Evolutionary conservation across 495 filamentous ascomycete genomes (phyloP).

Genomic region (Podospora didyma): DNA sequence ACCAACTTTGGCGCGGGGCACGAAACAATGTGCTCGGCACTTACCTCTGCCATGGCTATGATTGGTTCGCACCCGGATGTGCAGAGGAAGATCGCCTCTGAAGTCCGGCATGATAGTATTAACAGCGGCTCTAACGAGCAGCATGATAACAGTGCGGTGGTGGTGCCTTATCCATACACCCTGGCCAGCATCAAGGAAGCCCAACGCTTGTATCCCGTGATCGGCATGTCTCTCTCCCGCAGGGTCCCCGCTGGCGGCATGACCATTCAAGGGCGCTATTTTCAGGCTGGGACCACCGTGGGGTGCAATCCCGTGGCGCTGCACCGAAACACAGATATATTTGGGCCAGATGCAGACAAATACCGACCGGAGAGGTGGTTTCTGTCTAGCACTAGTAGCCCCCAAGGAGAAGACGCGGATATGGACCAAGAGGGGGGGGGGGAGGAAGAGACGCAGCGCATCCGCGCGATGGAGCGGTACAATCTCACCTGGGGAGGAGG

Average conservation of each 20-base stretch:
- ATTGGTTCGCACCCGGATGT: conserved; percentile 24
- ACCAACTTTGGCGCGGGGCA: conserved; percentile 48
- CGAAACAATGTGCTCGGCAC: conserved; percentile 45
- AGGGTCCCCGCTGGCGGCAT: conserved; percentile 49
- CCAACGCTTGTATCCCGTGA: conserved; percentile 56
- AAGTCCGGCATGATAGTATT: conserved; percentile 26
- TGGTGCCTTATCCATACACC: conserved; percentile 52
- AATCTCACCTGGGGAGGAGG: conserved; percentile 54
- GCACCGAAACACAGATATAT: conserved; percentile 50
- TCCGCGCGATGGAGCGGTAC: conserved; percentile 38
- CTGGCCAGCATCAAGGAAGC: conserved; percentile 61
- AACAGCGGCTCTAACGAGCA: no score
- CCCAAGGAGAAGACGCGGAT: conserved; percentile 17
- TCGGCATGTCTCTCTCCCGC: conserved; percentile 54
- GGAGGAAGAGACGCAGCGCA: neutral
- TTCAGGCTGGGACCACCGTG: conserved; percentile 53
- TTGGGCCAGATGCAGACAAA: conserved; percentile 43
- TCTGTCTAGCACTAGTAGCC: no score
- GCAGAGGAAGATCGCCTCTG: conserved; percentile 18
- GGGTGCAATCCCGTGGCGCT: conserved; percentile 59
- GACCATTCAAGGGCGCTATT: conserved; percentile 43
- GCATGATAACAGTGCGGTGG: no score
- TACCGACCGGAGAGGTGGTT: conserved; percentile 56
- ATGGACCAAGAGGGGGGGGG: no score
- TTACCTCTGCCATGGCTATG: conserved; percentile 33